These are phyloP conservation scores for Wallacemonas sp. DNA, from an alignment of 208 protist genomes.

Conservation along the genomic window DNA sequence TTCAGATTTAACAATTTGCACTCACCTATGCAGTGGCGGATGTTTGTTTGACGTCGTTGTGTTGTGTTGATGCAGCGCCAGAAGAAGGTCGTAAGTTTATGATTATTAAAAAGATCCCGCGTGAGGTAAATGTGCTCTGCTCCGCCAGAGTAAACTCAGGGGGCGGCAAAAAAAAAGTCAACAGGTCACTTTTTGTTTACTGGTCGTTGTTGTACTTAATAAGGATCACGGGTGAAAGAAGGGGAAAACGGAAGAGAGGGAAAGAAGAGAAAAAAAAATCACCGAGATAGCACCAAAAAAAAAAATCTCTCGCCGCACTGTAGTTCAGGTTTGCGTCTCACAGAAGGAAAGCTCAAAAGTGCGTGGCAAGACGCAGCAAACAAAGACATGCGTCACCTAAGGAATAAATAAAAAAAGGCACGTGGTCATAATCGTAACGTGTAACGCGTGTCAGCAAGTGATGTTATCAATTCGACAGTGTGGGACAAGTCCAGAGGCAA, in stretches of 20 bases:
- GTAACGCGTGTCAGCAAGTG: not conserved
- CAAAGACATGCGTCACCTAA: not conserved
- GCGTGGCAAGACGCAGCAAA: not conserved
- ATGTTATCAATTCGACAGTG: not conserved
- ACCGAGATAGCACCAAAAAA: not conserved
- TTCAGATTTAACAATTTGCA: no score
- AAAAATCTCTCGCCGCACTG: not conserved
- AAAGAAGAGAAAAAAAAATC: constrained; percentile 13
- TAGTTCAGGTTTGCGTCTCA: not conserved
- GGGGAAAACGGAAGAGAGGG: constrained; percentile 21
- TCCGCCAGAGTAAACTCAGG: no score
- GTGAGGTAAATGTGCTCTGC: no score
- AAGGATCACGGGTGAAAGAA: no score
- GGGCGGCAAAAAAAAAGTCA: no score
- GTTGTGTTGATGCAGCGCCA: no score
- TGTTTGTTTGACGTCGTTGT: no score
- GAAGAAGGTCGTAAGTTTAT: no score
- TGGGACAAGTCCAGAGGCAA: constrained; percentile 13
- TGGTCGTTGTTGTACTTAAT: not conserved
- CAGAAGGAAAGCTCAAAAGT: not conserved
- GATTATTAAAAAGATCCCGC: no score
- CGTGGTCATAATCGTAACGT: not conserved
- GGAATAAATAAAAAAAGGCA: not conserved
- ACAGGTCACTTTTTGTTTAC: not conserved
- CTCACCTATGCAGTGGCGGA: no score